Conservation (phyloP, 2,329 filamentous ascomycete genomes). For the Arthrinium phaeospermum region DNA sequence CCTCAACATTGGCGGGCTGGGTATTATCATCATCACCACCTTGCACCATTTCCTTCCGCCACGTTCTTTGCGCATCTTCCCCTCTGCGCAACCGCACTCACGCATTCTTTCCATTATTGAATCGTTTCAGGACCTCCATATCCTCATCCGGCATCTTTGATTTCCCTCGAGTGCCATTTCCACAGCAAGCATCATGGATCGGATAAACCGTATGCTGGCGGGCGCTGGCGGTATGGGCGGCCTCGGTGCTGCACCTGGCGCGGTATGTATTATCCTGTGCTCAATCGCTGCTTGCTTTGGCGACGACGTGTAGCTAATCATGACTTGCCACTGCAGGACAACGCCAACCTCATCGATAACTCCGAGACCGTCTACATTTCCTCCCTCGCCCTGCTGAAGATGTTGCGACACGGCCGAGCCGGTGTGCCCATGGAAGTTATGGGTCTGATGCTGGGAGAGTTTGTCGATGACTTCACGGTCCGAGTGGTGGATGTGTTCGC, state of each 20-base stretch:
- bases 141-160: conserved; percentile 5
- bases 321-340: conserved; percentile 67
- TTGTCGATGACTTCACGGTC: conserved; percentile 98
- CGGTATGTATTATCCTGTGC: conserved; percentile 52
- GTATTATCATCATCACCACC: not conserved
- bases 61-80: not conserved
- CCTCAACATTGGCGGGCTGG: not conserved
- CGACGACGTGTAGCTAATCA: not conserved
- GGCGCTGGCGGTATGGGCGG: conserved; percentile 71
- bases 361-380: conserved; percentile 99
- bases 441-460: conserved; percentile 98
- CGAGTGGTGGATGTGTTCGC: conserved; percentile 98
- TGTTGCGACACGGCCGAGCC: conserved; percentile 95
- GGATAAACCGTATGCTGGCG: conserved; percentile 87
- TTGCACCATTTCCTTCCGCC: not conserved
- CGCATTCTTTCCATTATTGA: not conserved
- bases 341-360: conserved; percentile 92
- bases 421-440: conserved; percentile 99
- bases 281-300: not conserved
- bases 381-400: conserved; percentile 94
- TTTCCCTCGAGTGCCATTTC: not conserved
- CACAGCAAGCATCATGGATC: conserved; percentile 70
- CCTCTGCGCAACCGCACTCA: not conserved
- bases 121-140: not conserved
- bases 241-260: conserved; percentile 63